Evolutionary conservation across 2,329 filamentous ascomycete species (phyloP).

Genomic region (Huntiella bhutanensis): DNA sequence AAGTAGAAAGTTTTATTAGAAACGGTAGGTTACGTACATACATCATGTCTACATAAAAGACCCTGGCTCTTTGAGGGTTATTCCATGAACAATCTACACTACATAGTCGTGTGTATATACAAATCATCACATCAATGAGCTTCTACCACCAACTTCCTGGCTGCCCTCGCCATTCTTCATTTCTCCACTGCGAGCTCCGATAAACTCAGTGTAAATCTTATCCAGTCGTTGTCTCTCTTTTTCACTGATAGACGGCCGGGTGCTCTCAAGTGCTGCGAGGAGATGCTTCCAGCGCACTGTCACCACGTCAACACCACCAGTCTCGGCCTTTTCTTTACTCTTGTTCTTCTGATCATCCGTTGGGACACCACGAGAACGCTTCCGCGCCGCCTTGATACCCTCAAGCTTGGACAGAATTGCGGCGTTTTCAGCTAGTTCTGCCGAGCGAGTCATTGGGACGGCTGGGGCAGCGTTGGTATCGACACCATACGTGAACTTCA

Average conservation of each 20-base stretch:
- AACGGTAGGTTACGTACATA: not conserved
- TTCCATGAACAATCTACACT: not conserved
- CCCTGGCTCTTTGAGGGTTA: not conserved
- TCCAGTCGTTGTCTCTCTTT: slow-evolving; percentile 57
- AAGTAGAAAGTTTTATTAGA: not conserved
- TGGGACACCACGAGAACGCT: slow-evolving; percentile 15
- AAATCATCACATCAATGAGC: slow-evolving; percentile 61
- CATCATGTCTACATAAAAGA: not conserved
- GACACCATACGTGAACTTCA: slow-evolving; percentile 69
- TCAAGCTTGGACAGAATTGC: slow-evolving; percentile 67
- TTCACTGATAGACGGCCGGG: slow-evolving; percentile 62
- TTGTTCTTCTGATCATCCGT: slow-evolving; percentile 11
- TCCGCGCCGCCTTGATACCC: slow-evolving; percentile 53
- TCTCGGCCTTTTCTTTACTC: not conserved
- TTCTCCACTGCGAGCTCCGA: slow-evolving; percentile 80
- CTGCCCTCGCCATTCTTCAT: slow-evolving; percentile 86
- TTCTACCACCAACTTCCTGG: slow-evolving; percentile 80
- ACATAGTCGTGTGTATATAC: not conserved
- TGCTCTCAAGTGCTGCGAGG: slow-evolving; percentile 54
- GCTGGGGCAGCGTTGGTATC: slow-evolving; percentile 25
- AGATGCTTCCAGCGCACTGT: slow-evolving; percentile 74
- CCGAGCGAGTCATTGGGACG: slow-evolving; percentile 30
- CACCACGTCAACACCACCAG: slow-evolving; percentile 35
- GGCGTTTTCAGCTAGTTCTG: slow-evolving; percentile 53
- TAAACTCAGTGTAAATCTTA: slow-evolving; percentile 81